Evolutionary conservation across 139 green algal species (phyloP).

Genomic region (Chlamydomonas sp.): DNA sequence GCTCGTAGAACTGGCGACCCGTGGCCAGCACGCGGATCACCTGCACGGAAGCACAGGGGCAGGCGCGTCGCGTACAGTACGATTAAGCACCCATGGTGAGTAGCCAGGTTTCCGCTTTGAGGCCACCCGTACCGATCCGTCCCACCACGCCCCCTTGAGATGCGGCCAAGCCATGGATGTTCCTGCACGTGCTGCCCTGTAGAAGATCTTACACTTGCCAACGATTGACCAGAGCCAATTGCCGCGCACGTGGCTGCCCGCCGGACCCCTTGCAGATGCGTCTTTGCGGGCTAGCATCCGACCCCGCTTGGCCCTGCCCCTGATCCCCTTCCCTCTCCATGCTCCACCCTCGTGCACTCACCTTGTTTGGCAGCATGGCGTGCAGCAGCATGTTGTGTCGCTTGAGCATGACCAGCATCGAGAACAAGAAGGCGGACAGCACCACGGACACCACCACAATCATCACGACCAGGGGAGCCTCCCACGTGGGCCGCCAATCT

Average conservation of each 20-base stretch:
- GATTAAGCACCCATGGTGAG: too few relatives aligned
- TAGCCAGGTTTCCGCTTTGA: too few relatives aligned
- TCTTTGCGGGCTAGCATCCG: not conserved
- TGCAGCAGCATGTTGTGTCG: slow-evolving; percentile 11
- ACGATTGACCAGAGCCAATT: too few relatives aligned
- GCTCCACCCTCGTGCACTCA: not conserved
- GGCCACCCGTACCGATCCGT: too few relatives aligned
- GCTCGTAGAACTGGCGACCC: slow-evolving; percentile 27
- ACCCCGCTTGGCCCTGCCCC: not conserved
- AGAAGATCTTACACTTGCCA: too few relatives aligned
- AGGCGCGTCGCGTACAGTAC: too few relatives aligned
- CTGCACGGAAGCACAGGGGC: not conserved
- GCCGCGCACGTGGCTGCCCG: too few relatives aligned
- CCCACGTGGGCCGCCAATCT: slow-evolving; percentile 5
- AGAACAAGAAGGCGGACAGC: not conserved
- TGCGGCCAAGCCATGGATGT: too few relatives aligned
- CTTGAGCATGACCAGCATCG: not conserved
- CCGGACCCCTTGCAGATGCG: too few relatives aligned
- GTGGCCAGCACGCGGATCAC: not conserved
- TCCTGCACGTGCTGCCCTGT: too few relatives aligned
- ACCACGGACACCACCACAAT: slow-evolving; percentile 1
- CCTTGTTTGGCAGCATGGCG: slow-evolving; percentile 27
- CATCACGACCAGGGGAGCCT: not conserved
- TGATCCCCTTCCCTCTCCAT: not conserved
- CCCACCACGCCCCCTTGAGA: too few relatives aligned